These are phyloP conservation scores for Reticulascus tulasneorum DNA, from an alignment of 2,329 filamentous ascomycete species.

Conservation along the genomic window DNA sequence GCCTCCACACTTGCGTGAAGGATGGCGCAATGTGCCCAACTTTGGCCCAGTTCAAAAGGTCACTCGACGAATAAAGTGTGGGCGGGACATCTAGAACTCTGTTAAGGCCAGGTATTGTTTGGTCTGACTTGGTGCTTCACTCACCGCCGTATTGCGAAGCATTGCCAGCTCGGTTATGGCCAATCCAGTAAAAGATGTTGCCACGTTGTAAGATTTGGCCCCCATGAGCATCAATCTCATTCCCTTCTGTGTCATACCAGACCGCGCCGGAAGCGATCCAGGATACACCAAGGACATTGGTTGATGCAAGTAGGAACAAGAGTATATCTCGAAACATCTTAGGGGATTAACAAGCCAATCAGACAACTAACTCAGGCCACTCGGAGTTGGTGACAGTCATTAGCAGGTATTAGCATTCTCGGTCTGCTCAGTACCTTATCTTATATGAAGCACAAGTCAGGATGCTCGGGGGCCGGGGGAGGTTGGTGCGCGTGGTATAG, in stretches of 20 bases:
- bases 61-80: conserved; percentile 33
- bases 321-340: background rate
- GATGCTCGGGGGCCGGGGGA: no score
- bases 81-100: conserved; percentile 25
- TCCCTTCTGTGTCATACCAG: conserved; percentile 32
- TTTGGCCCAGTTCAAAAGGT: conserved; percentile 36
- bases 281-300: conserved; percentile 17
- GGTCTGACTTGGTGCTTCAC: conserved; percentile 21
- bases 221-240: conserved; percentile 36
- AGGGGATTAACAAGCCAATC: no score
- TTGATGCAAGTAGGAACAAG: background rate
- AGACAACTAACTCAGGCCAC: no score
- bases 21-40: conserved; percentile 26
- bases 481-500: no score
- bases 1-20: conserved; percentile 33
- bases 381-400: no score
- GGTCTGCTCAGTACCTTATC: no score
- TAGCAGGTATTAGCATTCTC: no score
- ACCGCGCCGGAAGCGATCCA: conserved; percentile 36
- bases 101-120: conserved; percentile 7
- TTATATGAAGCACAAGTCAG: no score
- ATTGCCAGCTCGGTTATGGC: no score
- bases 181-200: conserved; percentile 36
- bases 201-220: conserved; percentile 30
- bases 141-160: conserved; percentile 15